A percentile compares a stretch with the other conserved stretches of the same genome.
These are phyloP conservation scores for Oryza australiensis DNA, from an alignment of 176 grass and related monocot species.

Conservation along the genomic window DNA sequence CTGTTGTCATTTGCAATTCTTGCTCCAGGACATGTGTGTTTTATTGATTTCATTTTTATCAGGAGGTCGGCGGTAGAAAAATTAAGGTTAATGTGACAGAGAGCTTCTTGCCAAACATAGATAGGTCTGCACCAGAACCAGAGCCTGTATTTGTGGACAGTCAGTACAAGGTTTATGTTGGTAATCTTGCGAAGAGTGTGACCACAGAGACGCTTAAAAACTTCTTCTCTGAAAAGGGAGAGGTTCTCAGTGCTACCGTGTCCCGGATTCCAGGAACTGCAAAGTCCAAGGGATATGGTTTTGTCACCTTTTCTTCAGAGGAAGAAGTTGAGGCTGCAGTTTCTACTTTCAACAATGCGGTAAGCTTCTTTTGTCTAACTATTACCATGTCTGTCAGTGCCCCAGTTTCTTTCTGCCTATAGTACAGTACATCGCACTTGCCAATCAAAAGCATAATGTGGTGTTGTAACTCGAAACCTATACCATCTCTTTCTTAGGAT, in stretches of 20 bases:
- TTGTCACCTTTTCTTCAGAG: conserved; percentile 85
- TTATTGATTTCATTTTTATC: conserved; percentile 40
- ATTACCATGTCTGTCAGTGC: background rate
- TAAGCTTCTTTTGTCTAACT: conserved; percentile 44
- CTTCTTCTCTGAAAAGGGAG: conserved; percentile 89
- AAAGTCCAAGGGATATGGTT: conserved; percentile 88
- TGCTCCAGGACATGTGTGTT: background rate
- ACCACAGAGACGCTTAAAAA: conserved; percentile 77
- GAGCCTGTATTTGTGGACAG: conserved; percentile 87
- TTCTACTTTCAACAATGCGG: conserved; percentile 75
- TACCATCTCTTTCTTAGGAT: background rate
- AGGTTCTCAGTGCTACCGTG: conserved; percentile 84
- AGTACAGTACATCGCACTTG: background rate
- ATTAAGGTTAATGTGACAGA: conserved; percentile 96
- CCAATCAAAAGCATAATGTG: background rate
- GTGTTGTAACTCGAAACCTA: background rate
- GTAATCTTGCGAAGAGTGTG: conserved; percentile 83
- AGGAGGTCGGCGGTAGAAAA: conserved; percentile 80
- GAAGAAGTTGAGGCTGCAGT: conserved; percentile 87
- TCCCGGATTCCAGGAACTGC: conserved; percentile 73
- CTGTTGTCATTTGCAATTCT: background rate
- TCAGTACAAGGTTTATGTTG: conserved; percentile 95
- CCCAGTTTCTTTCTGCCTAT: background rate
- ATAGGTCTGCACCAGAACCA: conserved; percentile 52
- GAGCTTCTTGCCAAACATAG: conserved; percentile 62